Evolutionary conservation across 176 grass and related monocot genomes (phyloP).

Genomic region (Ensete glaucum): DNA sequence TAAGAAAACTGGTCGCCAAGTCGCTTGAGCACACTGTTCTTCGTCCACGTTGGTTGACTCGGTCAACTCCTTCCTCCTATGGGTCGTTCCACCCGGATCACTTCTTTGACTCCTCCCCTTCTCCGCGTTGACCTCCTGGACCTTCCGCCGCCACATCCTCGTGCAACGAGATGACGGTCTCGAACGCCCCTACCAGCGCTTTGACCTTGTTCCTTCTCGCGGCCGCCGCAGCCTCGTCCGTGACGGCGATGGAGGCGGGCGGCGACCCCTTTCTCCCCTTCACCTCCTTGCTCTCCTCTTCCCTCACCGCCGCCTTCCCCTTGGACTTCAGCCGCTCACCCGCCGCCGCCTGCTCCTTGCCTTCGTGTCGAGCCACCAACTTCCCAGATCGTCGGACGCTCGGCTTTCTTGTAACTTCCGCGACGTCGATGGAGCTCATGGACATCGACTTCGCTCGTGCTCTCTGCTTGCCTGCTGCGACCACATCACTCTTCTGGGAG

Average conservation of each 20-base stretch:
- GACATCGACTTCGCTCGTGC: background rate
- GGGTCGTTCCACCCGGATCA: background rate
- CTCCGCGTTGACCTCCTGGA: background rate
- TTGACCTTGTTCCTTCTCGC: background rate
- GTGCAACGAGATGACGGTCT: background rate
- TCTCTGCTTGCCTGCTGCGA: background rate
- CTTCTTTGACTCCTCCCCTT: background rate
- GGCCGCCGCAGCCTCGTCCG: no score
- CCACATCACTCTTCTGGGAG: no score
- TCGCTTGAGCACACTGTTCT: no score
- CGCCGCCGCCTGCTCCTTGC: no score
- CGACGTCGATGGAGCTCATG: background rate
- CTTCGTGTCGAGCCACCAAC: no score
- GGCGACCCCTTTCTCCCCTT: background rate
- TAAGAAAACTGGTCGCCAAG: no score
- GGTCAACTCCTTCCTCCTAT: background rate
- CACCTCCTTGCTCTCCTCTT: background rate
- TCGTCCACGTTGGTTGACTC: no score
- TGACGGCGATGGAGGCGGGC: no score
- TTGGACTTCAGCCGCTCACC: no score
- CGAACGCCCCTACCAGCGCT: background rate
- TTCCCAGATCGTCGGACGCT: background rate
- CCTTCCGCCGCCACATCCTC: background rate
- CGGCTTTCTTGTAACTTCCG: background rate
- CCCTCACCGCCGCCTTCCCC: background rate